Evolutionary conservation across 2,329 filamentous ascomycete species (phyloP), one percentile per base, ranked within the genome.

Genomic region (Triangularia verruculosa): DNA sequence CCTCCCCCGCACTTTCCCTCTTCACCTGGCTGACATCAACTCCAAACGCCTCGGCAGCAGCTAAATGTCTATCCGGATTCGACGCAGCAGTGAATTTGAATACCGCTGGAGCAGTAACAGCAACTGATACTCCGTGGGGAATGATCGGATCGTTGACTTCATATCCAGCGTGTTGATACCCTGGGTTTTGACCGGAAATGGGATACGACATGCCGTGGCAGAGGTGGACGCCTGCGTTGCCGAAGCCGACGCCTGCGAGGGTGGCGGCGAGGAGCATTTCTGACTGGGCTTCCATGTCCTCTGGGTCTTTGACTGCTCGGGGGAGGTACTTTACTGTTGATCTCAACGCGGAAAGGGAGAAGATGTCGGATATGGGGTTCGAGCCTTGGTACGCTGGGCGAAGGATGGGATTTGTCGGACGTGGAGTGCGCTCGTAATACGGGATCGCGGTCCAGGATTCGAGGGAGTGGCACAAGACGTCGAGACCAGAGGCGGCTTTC

Each of bases 361-460:
- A 99, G 69, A 99, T 94, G 74, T 99, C 95, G 52, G 91, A 96
- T 71, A 99, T 99, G 2, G 95, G 95, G 75, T 99, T 99, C 6
- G 95, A 93, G 47, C 95, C 95, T 77, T 99, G 95, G 74, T 99
- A 99, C 0, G 95, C 93, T 0, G 95, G 95, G 3, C 95, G 85
- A 65, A 94, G 83, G 70, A 99, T 91, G 0, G 96, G 95, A 75
- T 99, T 98, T 3, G 86, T 78, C 0, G 96, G 96, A 2, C 94
- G 83, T 0, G 95, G 95, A 0, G 83, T 86, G 58, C 95, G 88
- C 81, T 97, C 90, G 70, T 91, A 84, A 80, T 92, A 99, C 0
- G 96, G 96, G 67, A 99, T 98, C 2, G 95, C 95, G 0, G 95
- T 99, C 92, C 94, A 99, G 4, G 91, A 96, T 77, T 99, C 96